These are phyloP conservation scores for Rhizopogon vinicolor DNA, from an alignment of 768 basidiomycete genomes.

Conservation along the genomic window DNA sequence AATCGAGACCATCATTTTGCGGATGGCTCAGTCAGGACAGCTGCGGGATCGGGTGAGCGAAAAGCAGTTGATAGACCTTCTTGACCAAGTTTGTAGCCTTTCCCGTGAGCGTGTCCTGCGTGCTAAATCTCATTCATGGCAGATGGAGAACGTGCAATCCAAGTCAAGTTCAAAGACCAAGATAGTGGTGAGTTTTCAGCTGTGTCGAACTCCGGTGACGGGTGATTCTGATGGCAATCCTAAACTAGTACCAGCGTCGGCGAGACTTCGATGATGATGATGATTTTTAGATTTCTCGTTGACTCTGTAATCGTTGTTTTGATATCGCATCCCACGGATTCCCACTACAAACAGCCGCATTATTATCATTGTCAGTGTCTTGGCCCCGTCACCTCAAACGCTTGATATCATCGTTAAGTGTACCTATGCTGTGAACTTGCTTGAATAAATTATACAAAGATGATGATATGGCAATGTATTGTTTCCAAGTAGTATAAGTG, in stretches of 20 bases:
- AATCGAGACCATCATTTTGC: slow-evolving; percentile 71
- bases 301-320: background rate
- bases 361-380: background rate
- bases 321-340: background rate
- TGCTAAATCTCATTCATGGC: background rate
- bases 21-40: slow-evolving; percentile 84
- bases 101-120: background rate
- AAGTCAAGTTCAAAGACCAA: slow-evolving; percentile 47
- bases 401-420: too few relatives aligned
- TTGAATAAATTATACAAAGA: too few relatives aligned
- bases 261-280: slow-evolving; percentile 66
- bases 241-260: slow-evolving; percentile 54
- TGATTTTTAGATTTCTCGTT: slow-evolving; percentile 33
- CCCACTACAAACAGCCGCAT: background rate
- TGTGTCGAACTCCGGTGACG: background rate
- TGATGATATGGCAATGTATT: too few relatives aligned
- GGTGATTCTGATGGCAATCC: slow-evolving; percentile 1
- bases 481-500: background rate
- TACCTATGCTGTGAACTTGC: background rate
- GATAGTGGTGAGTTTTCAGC: slow-evolving; percentile 43
- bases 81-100: slow-evolving; percentile 67
- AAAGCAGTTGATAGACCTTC: slow-evolving; percentile 74
- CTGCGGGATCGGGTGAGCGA: slow-evolving; percentile 74
- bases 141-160: slow-evolving; percentile 55
- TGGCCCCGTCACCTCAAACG: background rate